Conservation (phyloP, 345 rosid genomes). For the Eucalyptus grandis region DNA sequence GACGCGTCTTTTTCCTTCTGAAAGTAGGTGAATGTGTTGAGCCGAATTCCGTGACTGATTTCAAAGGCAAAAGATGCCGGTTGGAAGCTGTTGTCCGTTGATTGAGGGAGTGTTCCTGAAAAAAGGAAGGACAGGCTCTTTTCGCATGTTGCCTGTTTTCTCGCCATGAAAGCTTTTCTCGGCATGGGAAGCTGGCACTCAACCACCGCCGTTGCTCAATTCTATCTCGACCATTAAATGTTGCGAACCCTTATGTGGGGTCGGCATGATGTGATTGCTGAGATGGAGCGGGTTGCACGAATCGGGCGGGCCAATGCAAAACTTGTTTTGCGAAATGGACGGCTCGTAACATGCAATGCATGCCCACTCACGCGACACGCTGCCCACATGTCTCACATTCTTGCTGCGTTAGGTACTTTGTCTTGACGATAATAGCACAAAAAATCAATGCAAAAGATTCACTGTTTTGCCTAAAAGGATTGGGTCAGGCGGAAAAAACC, state of each 20-base stretch:
- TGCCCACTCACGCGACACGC: neutral
- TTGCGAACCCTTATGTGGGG: neutral
- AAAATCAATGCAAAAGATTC: neutral
- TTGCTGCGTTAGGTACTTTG: neutral
- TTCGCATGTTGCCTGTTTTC: neutral
- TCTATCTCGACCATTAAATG: neutral
- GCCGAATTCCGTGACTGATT: neutral
- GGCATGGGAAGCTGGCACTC: neutral
- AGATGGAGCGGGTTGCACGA: neutral
- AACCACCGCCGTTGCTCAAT: neutral
- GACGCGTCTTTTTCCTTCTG: neutral
- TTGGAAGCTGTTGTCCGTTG: neutral
- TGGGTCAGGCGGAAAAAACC: neutral
- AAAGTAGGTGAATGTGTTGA: neutral
- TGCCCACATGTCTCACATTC: neutral
- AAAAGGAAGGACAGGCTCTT: neutral
- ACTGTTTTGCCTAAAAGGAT: neutral
- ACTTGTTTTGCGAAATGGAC: neutral
- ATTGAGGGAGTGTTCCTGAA: neutral
- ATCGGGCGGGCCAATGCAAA: neutral
- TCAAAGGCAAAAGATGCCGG: neutral
- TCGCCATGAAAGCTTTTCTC: neutral
- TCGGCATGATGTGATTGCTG: neutral
- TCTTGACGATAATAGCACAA: neutral
- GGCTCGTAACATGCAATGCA: neutral